These are phyloP conservation scores for Beta corolliflora DNA, from an alignment of 179 eudicot species.

Conservation along the genomic window DNA sequence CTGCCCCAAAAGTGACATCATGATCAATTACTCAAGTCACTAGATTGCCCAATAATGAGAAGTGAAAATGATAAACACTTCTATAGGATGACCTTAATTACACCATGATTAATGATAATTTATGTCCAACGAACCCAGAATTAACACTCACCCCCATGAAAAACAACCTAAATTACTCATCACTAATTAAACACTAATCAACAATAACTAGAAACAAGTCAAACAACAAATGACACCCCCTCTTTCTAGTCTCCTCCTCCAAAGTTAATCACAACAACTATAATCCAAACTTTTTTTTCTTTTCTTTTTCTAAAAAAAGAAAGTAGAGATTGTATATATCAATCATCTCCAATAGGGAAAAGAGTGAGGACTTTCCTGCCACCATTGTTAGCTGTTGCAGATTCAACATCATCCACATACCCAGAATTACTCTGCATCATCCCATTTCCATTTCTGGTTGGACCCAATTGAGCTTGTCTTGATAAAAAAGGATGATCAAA, in stretches of 20 bases:
- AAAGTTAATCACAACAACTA: slow-evolving; percentile 20
- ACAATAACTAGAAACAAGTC: slow-evolving; percentile 10
- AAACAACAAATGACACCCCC: background rate
- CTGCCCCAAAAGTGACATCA: slow-evolving; percentile 41
- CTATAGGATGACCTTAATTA: slow-evolving; percentile 18
- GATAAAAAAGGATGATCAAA: slow-evolving; percentile 59
- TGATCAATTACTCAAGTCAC: slow-evolving; percentile 42
- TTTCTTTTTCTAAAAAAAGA: too few species aligned
- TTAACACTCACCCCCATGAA: slow-evolving; percentile 21
- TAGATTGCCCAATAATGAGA: slow-evolving; percentile 25
- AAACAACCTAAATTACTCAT: slow-evolving; percentile 16
- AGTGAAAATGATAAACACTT: slow-evolving; percentile 7
- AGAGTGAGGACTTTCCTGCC: slow-evolving; percentile 80
- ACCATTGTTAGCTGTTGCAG: slow-evolving; percentile 52
- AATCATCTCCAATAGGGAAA: slow-evolving; percentile 85
- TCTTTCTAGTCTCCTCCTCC: background rate
- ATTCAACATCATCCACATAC: slow-evolving; percentile 78
- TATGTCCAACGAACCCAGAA: slow-evolving; percentile 27
- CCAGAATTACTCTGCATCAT: slow-evolving; percentile 40
- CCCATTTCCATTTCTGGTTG: slow-evolving; percentile 41
- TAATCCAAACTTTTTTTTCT: background rate
- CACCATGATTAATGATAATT: slow-evolving; percentile 25
- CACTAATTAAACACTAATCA: slow-evolving; percentile 17
- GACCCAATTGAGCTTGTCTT: slow-evolving; percentile 58
- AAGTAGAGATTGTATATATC: slow-evolving; percentile 6